phyloP scores from a whole-genome alignment of 2,329 filamentous ascomycete genomes.

The Phyllosticta citriasiana region DNA sequence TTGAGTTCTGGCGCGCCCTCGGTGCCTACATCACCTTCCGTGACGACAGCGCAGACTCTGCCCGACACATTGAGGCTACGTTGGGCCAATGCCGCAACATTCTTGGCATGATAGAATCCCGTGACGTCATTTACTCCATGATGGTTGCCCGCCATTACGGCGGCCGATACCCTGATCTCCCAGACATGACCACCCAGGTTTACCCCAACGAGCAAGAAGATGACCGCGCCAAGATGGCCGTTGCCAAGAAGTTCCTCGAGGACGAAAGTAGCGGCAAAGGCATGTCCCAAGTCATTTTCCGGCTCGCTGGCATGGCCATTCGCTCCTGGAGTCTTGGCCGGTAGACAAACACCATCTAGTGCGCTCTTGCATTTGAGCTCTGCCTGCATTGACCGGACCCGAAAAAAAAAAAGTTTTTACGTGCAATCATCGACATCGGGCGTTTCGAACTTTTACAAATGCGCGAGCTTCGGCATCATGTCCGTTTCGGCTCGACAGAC shows the following conservation, averaged over 20 bases:
- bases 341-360: not conserved
- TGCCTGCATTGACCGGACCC: not conserved
- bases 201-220: constrained; percentile 23
- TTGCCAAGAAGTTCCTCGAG: constrained; percentile 40
- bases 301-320: constrained; percentile 40
- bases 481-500: not conserved
- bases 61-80: constrained; percentile 54
- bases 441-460: not conserved
- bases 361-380: constrained; percentile 1
- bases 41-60: constrained; percentile 48
- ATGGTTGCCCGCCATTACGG: constrained; percentile 69
- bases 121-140: constrained; percentile 84
- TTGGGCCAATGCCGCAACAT: constrained; percentile 57
- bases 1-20: constrained; percentile 75
- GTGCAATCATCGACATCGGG: not conserved
- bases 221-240: constrained; percentile 34
- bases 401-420: not conserved
- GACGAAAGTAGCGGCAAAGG: constrained; percentile 33
- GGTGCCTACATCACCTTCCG: constrained; percentile 60
- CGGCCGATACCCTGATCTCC: constrained; percentile 43
- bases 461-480: not conserved
- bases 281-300: constrained; percentile 38
- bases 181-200: constrained; percentile 23
- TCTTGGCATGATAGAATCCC: constrained; percentile 72
- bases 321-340: constrained; percentile 28